A percentile compares a stretch with the other conserved stretches of the same genome.
phyloP scores from a whole-genome alignment of 2,329 filamentous ascomycete species.

The Penicillium sp. region DNA sequence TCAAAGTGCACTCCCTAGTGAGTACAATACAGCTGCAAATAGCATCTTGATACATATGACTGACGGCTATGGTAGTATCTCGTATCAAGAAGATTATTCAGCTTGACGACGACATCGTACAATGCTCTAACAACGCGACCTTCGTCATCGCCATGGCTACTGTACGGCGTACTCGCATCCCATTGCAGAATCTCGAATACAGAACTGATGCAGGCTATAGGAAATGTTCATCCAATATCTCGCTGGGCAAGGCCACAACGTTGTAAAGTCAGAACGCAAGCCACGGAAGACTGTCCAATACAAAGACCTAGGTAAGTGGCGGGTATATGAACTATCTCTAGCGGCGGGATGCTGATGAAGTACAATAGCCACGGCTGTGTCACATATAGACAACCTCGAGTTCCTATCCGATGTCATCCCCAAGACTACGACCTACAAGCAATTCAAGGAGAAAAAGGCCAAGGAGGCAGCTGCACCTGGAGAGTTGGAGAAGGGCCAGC shows the following conservation, averaged over 20 bases:
- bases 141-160: conserved; percentile 93
- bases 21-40: conserved; percentile 36
- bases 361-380: conserved; percentile 71
- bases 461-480: conserved; percentile 34
- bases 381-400: conserved; percentile 88
- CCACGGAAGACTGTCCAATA: conserved; percentile 94
- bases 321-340: background rate
- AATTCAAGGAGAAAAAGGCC: conserved; percentile 65
- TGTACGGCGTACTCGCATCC: conserved; percentile 47
- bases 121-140: conserved; percentile 89
- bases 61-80: conserved; percentile 63
- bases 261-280: conserved; percentile 87
- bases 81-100: conserved; percentile 94
- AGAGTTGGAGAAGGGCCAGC: conserved; percentile 40
- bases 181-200: background rate
- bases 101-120: conserved; percentile 78
- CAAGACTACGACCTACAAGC: conserved; percentile 76
- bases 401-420: conserved; percentile 91
- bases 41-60: background rate
- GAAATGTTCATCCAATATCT: conserved; percentile 97
- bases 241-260: conserved; percentile 77
- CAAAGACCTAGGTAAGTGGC: conserved; percentile 73
- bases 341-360: background rate
- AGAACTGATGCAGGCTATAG: conserved; percentile 42
- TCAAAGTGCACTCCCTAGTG: conserved; percentile 80